Base-by-base conservation (phyloP, 495 filamentous ascomycete genomes). In the Rhypophila decipiens region DNA sequence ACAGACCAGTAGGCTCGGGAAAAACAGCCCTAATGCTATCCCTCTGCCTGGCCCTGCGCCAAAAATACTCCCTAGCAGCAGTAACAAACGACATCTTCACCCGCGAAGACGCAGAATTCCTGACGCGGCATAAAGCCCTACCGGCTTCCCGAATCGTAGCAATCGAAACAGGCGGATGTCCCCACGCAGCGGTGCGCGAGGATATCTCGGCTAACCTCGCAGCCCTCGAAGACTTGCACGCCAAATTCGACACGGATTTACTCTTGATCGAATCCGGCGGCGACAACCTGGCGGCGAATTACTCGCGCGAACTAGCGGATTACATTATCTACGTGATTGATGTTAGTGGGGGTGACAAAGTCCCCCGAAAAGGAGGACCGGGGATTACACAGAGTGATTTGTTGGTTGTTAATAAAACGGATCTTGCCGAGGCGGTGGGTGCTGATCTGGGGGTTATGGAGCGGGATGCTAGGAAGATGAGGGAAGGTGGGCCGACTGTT, bases 1-100 rank as follows among this genome's bases (percentile, higher is more conserved):
- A n/a, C 21, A 96, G 93, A 44, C 93, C 93, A 58, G 93, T 98
- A 40, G 93, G 93, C 49, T 96, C 93, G 21, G 93, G 93, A 58
- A 98, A 98, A 66, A 96, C 93, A 13, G 93, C 93, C 35, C 77
- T 97, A 18, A 96, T 97, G 91, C 80, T 95, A 8, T 81, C 86
- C 22, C 80, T 96, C 53, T 95, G 88, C 68, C 83, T 75, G 24
- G 82, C 83, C 23, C 79, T 98, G 2, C 83, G 93, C 24, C 69
- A 80, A 39, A 61, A 76, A 21, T 87, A 88, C 73, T 88, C 83
- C 58, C 84, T 98, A 55, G 93, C 93, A 3, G 93, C 90, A 33
- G 90, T 98, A 2, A 98, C 93, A 23, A 98, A 98, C 73, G 93
- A 98, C 73, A 97, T 97, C 76, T 98, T 98, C 78, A 97, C 93